Conservation (phyloP, 352 stramenopile species). For the Globisporangium polare region DNA sequence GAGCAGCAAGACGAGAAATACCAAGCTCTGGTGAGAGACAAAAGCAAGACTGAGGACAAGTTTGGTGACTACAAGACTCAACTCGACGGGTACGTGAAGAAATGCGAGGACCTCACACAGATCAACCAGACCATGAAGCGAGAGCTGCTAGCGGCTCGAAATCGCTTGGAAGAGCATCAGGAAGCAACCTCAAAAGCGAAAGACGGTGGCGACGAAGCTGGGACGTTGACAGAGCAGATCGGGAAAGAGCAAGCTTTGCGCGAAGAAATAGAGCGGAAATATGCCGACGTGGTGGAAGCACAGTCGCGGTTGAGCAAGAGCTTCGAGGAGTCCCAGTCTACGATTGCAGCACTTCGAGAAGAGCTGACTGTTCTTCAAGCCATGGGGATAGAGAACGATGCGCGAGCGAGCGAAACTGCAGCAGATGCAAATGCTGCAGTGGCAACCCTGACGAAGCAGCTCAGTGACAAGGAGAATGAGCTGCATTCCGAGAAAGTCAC, state of each 20-base stretch:
- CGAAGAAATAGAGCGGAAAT: slow-evolving; percentile 12
- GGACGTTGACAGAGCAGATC: slow-evolving; percentile 7
- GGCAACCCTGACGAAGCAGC: slow-evolving; percentile 2
- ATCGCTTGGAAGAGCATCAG: slow-evolving; percentile 14
- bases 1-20: slow-evolving; percentile 24
- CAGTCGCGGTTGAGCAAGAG: slow-evolving; percentile 14
- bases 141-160: slow-evolving; percentile 23
- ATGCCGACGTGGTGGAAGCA: slow-evolving; percentile 2
- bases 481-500: slow-evolving; percentile 1
- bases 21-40: slow-evolving; percentile 17
- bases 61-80: slow-evolving; percentile 20
- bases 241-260: slow-evolving; percentile 12
- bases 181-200: slow-evolving; percentile 4
- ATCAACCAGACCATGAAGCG: slow-evolving; percentile 30
- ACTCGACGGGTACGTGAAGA: slow-evolving; percentile 20
- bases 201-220: slow-evolving; percentile 17
- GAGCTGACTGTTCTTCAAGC: slow-evolving; percentile 23
- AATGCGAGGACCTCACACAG: slow-evolving; percentile 22
- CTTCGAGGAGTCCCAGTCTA: slow-evolving; percentile 28
- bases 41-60: slow-evolving; percentile 19
- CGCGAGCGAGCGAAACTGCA: slow-evolving; percentile 13
- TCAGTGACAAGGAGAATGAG: slow-evolving; percentile 12
- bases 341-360: slow-evolving; percentile 28
- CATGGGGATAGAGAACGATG: slow-evolving; percentile 18
- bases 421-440: slow-evolving; percentile 22